A percentile compares a stretch with the other conserved stretches of the same genome.
phyloP scores from a whole-genome alignment of 306 rosid genomes.

The Trifolium subterraneum region DNA sequence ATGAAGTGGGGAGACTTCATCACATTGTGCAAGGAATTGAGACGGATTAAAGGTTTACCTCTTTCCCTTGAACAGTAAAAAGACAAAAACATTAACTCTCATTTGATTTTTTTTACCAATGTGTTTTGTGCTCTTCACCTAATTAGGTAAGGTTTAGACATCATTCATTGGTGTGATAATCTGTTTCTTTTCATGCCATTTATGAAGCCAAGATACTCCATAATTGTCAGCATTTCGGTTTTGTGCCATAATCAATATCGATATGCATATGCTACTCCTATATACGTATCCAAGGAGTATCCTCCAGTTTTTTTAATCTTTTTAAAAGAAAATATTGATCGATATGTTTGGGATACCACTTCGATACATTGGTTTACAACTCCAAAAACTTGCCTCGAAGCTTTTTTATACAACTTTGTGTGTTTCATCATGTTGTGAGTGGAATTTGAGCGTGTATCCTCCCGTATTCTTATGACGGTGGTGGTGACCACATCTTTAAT shows the following conservation, averaged over 20 bases:
- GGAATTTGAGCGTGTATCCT: background rate
- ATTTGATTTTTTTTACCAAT: slow-evolving; percentile 10
- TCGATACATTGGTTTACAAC: background rate
- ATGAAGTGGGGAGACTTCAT: slow-evolving; percentile 99
- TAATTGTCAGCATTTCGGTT: background rate
- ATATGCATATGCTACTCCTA: background rate
- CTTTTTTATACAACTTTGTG: background rate
- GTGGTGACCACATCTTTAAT: background rate
- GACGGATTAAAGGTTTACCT: slow-evolving; percentile 90
- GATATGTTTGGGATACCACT: background rate
- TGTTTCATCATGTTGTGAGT: background rate
- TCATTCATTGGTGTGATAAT: slow-evolving; percentile 9
- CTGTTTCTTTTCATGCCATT: slow-evolving; percentile 18
- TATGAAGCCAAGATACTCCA: background rate
- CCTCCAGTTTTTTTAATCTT: background rate
- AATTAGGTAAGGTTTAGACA: slow-evolving; percentile 22
- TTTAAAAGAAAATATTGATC: background rate
- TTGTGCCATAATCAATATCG: background rate
- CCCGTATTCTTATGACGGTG: background rate
- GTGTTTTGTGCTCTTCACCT: slow-evolving; percentile 14
- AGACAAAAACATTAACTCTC: slow-evolving; percentile 12
- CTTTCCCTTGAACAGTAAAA: slow-evolving; percentile 19
- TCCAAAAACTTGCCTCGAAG: background rate
- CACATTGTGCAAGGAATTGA: slow-evolving; percentile 93
- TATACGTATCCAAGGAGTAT: no score